These are phyloP conservation scores for Linaria vulgaris DNA, from an alignment of 257 asterid genomes.

Conservation along the genomic window DNA sequence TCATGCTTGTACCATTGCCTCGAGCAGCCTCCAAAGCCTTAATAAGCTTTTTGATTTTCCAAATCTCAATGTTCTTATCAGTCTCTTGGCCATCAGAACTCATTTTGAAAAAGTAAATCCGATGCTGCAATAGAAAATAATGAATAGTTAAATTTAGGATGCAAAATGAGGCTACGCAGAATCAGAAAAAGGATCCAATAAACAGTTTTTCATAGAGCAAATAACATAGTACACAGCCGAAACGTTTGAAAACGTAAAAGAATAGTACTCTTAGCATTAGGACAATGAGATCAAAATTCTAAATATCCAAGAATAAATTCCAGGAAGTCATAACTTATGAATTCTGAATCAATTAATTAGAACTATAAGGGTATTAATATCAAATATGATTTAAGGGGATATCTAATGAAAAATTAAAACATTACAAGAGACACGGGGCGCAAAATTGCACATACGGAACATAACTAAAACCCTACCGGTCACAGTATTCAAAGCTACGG, in stretches of 20 bases:
- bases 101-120: neutral
- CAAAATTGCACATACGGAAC: neutral
- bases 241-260: neutral
- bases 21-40: slow-evolving; percentile 45
- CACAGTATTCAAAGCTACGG: too few species aligned
- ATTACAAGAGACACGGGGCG: neutral
- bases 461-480: neutral
- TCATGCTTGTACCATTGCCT: slow-evolving; percentile 51
- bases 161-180: neutral
- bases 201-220: neutral
- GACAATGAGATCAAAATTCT: neutral
- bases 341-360: too few species aligned
- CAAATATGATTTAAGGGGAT: too few species aligned
- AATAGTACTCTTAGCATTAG: neutral
- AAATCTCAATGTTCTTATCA: slow-evolving; percentile 41
- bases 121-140: neutral
- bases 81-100: slow-evolving; percentile 36
- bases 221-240: neutral
- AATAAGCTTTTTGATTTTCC: slow-evolving; percentile 46
- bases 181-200: neutral
- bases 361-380: too few species aligned
- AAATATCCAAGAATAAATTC: neutral
- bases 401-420: neutral
- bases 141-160: neutral
- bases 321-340: too few species aligned